Conservation (phyloP, 1,139 yeast genomes). For the Scheffersomyces insectosa region DNA sequence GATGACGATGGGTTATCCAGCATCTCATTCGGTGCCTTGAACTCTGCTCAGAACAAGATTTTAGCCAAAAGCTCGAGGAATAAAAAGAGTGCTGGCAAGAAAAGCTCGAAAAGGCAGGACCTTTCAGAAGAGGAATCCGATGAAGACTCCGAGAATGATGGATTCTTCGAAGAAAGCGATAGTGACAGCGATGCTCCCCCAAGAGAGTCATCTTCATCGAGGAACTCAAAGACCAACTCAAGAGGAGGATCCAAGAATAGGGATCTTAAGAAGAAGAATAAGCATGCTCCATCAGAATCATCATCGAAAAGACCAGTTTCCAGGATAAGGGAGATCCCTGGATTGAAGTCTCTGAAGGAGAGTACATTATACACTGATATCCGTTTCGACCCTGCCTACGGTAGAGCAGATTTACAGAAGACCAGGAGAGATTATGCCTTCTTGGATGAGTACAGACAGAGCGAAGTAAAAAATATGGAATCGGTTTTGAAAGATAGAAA, state of each 20-base stretch:
- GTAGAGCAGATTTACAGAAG: slow-evolving; percentile 69
- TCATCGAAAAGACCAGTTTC: slow-evolving; percentile 76
- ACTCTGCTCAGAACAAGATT: slow-evolving; percentile 43
- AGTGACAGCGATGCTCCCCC: slow-evolving; percentile 23
- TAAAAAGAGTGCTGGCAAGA: slow-evolving; percentile 5
- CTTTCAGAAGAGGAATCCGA: slow-evolving; percentile 4
- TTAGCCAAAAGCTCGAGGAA: slow-evolving; percentile 27
- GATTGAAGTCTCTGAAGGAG: slow-evolving; percentile 33
- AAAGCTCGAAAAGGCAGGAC: slow-evolving; percentile 10
- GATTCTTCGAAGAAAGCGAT: slow-evolving; percentile 7
- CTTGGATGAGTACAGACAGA: slow-evolving; percentile 78
- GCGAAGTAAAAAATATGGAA: slow-evolving; percentile 66
- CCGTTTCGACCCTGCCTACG: slow-evolving; percentile 86
- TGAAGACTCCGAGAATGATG: slow-evolving; percentile 3
- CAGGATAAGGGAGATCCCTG: slow-evolving; percentile 72
- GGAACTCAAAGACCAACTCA: slow-evolving; percentile 5
- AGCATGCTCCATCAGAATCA: slow-evolving; percentile 80
- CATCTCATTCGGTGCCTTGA: slow-evolving; percentile 17
- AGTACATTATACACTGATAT: slow-evolving; percentile 67
- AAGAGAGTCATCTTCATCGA: slow-evolving; percentile 12
- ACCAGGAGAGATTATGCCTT: slow-evolving; percentile 79
- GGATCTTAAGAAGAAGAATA: slow-evolving; percentile 36
- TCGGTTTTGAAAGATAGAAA: slow-evolving; percentile 57
- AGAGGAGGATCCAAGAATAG: slow-evolving; percentile 11
- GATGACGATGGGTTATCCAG: slow-evolving; percentile 38